Evolutionary conservation across 2,329 filamentous ascomycete genomes (phyloP).

Genomic region (Colletotrichum orchidophilum): DNA sequence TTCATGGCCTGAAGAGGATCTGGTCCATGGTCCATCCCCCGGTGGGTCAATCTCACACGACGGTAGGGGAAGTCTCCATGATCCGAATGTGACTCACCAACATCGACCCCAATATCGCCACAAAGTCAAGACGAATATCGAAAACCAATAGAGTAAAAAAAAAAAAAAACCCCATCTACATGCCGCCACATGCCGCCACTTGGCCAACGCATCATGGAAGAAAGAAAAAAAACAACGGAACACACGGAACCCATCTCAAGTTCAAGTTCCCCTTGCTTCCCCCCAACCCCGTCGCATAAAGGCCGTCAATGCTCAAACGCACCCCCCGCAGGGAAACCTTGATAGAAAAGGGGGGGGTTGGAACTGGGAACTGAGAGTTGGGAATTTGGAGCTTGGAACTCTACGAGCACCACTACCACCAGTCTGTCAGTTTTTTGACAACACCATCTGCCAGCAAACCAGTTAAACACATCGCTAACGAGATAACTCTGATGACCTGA

Average conservation of each 20-base stretch:
- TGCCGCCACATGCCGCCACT: neutral
- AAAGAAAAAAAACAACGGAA: no score
- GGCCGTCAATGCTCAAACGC: slow-evolving; percentile 3
- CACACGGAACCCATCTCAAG: no score
- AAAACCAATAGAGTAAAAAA: neutral
- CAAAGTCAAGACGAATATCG: neutral
- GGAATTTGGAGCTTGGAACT: neutral
- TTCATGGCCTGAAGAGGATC: neutral
- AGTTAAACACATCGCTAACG: no score
- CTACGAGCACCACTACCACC: no score
- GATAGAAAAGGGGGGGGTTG: no score
- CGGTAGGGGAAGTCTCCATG: no score
- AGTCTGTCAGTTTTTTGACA: no score
- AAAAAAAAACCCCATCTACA: no score
- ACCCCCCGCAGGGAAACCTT: neutral
- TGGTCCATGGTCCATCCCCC: no score
- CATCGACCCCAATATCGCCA: neutral
- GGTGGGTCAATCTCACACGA: neutral
- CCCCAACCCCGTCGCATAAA: neutral
- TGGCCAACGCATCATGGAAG: neutral
- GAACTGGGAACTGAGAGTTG: no score
- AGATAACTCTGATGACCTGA: no score
- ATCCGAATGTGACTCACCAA: neutral
- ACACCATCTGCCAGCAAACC: no score
- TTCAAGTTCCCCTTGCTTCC: neutral